phyloP scores from a whole-genome alignment of 805 yeast species.

The Candida michaelii region DNA sequence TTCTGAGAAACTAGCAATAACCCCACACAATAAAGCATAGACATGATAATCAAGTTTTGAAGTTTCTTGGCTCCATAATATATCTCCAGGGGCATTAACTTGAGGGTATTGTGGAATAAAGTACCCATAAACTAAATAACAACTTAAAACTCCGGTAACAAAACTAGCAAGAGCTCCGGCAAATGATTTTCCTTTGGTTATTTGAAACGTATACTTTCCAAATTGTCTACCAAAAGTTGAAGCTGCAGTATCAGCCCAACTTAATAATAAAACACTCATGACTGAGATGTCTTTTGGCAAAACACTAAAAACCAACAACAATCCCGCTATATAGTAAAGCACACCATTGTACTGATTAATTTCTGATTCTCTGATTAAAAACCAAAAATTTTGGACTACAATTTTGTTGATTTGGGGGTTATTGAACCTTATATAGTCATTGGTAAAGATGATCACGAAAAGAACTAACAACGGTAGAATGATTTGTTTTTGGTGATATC shows the following conservation, averaged over 20 bases:
- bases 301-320: slow-evolving; percentile 63
- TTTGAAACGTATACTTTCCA: slow-evolving; percentile 80
- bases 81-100: slow-evolving; percentile 56
- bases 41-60: slow-evolving; percentile 54
- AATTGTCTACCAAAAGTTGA: slow-evolving; percentile 86
- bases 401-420: slow-evolving; percentile 60
- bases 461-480: slow-evolving; percentile 57
- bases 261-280: slow-evolving; percentile 72
- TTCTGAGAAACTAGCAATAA: slow-evolving; percentile 85
- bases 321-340: slow-evolving; percentile 81
- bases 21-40: slow-evolving; percentile 65
- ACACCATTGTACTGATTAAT: slow-evolving; percentile 75
- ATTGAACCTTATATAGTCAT: slow-evolving; percentile 69
- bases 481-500: slow-evolving; percentile 56
- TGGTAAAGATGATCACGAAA: slow-evolving; percentile 53
- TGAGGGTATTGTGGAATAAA: slow-evolving; percentile 59
- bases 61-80: slow-evolving; percentile 64
- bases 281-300: slow-evolving; percentile 81
- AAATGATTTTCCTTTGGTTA: slow-evolving; percentile 72
- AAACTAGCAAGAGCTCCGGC: slow-evolving; percentile 93
- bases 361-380: slow-evolving; percentile 83
- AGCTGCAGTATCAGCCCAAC: slow-evolving; percentile 98
- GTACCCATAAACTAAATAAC: slow-evolving; percentile 68
- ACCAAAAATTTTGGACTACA: slow-evolving; percentile 71
- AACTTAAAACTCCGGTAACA: slow-evolving; percentile 63